These are phyloP conservation scores for Tephrocybe rancida DNA, from an alignment of 768 basidiomycete genomes.

Conservation along the genomic window DNA sequence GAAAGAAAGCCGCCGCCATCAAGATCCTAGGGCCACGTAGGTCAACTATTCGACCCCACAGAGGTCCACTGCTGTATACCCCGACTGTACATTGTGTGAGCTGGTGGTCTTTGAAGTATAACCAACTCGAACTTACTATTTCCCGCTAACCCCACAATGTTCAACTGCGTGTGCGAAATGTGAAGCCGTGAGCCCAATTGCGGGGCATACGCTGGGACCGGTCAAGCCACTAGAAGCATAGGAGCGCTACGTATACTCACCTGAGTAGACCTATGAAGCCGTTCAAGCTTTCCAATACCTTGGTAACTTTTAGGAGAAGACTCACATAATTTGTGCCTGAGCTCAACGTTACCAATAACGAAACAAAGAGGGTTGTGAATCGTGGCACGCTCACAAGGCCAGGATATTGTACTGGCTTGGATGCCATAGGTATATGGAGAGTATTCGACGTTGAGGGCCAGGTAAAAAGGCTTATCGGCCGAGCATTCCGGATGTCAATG, in stretches of 20 bases:
- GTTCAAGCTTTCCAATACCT: slow-evolving; percentile 5
- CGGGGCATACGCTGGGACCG: slow-evolving; percentile 72
- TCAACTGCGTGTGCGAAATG: slow-evolving; percentile 80
- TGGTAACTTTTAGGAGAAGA: slow-evolving; percentile 12
- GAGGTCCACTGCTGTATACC: slow-evolving; percentile 73
- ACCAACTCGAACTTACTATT: slow-evolving; percentile 50
- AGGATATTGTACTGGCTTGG: slow-evolving; percentile 19
- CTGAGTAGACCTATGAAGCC: slow-evolving; percentile 41
- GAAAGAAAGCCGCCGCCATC: slow-evolving; percentile 57
- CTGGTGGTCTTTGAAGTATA: not conserved
- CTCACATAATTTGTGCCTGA: slow-evolving; percentile 80
- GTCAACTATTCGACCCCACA: slow-evolving; percentile 84
- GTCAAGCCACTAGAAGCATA: not conserved
- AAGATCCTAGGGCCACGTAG: slow-evolving; percentile 68
- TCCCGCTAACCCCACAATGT: slow-evolving; percentile 80
- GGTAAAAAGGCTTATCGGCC: not conserved
- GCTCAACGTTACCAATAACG: slow-evolving; percentile 60
- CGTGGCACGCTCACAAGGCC: slow-evolving; percentile 40
- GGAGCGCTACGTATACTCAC: slow-evolving; percentile 24
- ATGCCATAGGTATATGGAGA: not conserved
- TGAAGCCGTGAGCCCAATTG: slow-evolving; percentile 79
- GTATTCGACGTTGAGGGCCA: not conserved
- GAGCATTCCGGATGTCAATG: not conserved
- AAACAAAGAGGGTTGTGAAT: slow-evolving; percentile 51
- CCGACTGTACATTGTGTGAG: slow-evolving; percentile 52